Conservation (phyloP, 495 filamentous ascomycete genomes). For the Xanthoparmelia taractica region DNA sequence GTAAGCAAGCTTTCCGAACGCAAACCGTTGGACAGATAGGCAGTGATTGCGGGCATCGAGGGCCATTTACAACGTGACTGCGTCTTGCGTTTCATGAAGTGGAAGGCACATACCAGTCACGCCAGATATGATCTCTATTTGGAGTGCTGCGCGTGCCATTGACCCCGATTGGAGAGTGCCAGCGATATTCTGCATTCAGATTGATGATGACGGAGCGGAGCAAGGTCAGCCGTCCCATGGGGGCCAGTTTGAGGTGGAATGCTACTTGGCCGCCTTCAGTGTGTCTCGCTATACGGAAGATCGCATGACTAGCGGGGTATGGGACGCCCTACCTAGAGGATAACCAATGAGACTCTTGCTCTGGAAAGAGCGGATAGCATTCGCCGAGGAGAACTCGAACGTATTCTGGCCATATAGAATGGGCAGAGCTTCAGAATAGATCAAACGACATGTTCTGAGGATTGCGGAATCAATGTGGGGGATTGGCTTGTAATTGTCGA, state of each 20-base stretch:
- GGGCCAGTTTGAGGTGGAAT: conserved; percentile 19
- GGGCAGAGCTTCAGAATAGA: conserved; percentile 22
- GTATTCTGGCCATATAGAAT: conserved; percentile 24
- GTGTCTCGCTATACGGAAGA: background rate
- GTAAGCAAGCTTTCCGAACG: background rate
- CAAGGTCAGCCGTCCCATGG: conserved; percentile 19
- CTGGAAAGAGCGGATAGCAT: conserved; percentile 21
- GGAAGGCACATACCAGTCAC: conserved; percentile 16
- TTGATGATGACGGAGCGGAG: conserved; percentile 17
- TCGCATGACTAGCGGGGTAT: background rate
- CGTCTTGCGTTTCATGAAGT: background rate
- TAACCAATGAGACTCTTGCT: conserved; percentile 18
- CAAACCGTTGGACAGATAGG: background rate
- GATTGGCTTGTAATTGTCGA: conserved; percentile 23
- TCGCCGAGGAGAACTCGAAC: conserved; percentile 20
- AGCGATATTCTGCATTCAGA: conserved; percentile 20
- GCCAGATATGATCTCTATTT: conserved; percentile 20
- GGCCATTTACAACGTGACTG: background rate
- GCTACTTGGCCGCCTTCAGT: conserved; percentile 10
- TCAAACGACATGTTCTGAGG: conserved; percentile 19
- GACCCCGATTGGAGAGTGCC: conserved; percentile 7
- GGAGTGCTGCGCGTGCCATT: conserved; percentile 8
- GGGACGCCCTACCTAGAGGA: conserved; percentile 16
- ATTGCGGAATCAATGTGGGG: conserved; percentile 19
- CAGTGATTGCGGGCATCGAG: background rate